Conservation (phyloP, 345 rosid genomes). For the Leavenworthia alabamica region DNA sequence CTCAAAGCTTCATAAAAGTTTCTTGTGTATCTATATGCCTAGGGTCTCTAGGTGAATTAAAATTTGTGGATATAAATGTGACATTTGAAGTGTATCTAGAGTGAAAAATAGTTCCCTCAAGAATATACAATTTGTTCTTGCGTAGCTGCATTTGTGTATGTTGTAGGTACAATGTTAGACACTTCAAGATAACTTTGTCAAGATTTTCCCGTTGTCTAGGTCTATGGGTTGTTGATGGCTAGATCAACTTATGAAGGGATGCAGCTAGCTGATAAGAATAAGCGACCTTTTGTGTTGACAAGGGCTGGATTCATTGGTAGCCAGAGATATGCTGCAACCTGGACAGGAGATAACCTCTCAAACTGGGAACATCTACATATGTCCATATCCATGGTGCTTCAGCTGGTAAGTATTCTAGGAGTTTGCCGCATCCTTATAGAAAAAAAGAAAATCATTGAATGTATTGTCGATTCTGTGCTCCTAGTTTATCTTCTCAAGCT, state of each 20-base stretch:
- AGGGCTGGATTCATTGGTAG: conserved; percentile 91
- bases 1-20: background rate
- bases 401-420: conserved; percentile 54
- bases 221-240: conserved; percentile 89
- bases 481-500: background rate
- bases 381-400: conserved; percentile 92
- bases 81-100: background rate
- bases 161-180: background rate
- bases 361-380: conserved; percentile 88
- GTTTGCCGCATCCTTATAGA: background rate
- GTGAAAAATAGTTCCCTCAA: background rate
- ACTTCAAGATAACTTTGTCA: conserved; percentile 4
- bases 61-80: background rate
- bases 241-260: conserved; percentile 86
- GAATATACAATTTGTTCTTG: background rate
- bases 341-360: conserved; percentile 96
- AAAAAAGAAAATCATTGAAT: background rate
- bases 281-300: conserved; percentile 91
- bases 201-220: conserved; percentile 36
- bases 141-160: background rate
- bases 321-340: conserved; percentile 85
- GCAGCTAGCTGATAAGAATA: conserved; percentile 58
- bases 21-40: background rate
- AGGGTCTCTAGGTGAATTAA: background rate
- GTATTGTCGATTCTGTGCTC: background rate